Evolutionary conservation across 805 yeast genomes (phyloP).

Genomic region (Saccharomyces mikatae): DNA sequence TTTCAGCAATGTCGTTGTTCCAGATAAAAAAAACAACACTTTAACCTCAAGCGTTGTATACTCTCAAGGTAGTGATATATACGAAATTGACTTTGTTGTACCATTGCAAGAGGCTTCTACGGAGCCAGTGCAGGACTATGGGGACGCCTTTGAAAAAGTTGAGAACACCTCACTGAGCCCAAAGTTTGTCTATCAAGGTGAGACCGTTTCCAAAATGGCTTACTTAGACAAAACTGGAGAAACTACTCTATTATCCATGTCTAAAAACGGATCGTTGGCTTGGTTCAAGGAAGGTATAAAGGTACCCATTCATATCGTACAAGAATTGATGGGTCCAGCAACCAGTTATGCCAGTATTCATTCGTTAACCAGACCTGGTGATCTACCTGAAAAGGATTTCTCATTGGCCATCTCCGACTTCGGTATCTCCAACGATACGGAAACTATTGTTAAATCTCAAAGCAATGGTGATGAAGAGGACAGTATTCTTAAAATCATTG

Average conservation of each 20-base stretch:
- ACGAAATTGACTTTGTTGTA: constrained; percentile 19
- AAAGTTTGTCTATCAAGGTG: constrained; percentile 23
- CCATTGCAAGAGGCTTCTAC: constrained; percentile 15
- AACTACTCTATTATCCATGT: constrained; percentile 27
- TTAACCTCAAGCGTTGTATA: constrained; percentile 17
- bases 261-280: constrained; percentile 23
- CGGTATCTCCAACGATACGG: constrained; percentile 17
- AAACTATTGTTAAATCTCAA: constrained; percentile 22
- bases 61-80: constrained; percentile 24
- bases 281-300: constrained; percentile 24
- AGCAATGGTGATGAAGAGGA: constrained; percentile 19
- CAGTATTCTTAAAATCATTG: constrained; percentile 20
- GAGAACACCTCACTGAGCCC: constrained; percentile 9
- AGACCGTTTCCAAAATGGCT: constrained; percentile 17
- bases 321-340: constrained; percentile 23
- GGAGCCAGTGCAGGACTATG: constrained; percentile 51
- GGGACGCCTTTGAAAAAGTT: constrained; percentile 56
- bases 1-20: constrained; percentile 19
- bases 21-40: constrained; percentile 20
- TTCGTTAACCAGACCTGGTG: constrained; percentile 12
- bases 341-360: constrained; percentile 21
- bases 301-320: constrained; percentile 22
- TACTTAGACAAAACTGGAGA: constrained; percentile 29
- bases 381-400: background rate
- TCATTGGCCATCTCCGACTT: constrained; percentile 19